Conservation (phyloP, 2,329 filamentous ascomycete genomes). For the Bipolaris sorokiniana region DNA sequence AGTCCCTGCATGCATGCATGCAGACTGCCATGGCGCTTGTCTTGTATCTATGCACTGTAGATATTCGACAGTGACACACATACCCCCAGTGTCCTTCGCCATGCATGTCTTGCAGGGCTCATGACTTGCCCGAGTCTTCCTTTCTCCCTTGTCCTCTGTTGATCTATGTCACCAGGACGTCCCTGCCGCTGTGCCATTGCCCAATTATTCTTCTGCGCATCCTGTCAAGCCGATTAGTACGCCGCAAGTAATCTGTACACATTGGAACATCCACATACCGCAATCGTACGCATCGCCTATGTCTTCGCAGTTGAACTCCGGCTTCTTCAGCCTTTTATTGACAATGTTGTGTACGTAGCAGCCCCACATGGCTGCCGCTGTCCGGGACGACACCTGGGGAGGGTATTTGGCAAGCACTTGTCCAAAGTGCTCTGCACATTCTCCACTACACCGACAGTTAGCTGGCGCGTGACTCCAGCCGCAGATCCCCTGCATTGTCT, state of each 20-base stretch:
- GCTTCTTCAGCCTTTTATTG: constrained; percentile 66
- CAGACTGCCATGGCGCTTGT: constrained; percentile 12
- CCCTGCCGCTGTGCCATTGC: constrained; percentile 28
- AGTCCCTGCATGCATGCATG: constrained; percentile 9
- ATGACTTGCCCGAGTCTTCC: constrained; percentile 18
- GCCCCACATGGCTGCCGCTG: constrained; percentile 68
- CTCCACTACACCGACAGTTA: constrained; percentile 57
- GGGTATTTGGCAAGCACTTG: constrained; percentile 66
- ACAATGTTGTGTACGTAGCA: constrained; percentile 72
- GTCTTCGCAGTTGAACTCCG: constrained; percentile 67
- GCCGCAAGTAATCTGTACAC: neutral
- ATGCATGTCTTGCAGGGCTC: constrained; percentile 12
- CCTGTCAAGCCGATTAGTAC: neutral
- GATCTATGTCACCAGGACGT: constrained; percentile 12
- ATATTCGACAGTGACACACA: constrained; percentile 4
- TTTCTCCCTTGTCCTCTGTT: constrained; percentile 17
- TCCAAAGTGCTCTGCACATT: constrained; percentile 69
- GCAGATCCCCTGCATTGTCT: constrained; percentile 20
- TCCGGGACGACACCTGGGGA: constrained; percentile 67
- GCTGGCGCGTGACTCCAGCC: constrained; percentile 29
- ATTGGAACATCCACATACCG: constrained; percentile 31
- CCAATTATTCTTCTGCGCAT: constrained; percentile 7
- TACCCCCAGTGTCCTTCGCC: constrained; percentile 1
- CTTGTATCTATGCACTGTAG: constrained; percentile 2
- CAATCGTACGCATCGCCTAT: constrained; percentile 72